These are phyloP conservation scores for Hanseniaspora sp. DNA, from an alignment of 1,139 yeast genomes.

Conservation along the genomic window DNA sequence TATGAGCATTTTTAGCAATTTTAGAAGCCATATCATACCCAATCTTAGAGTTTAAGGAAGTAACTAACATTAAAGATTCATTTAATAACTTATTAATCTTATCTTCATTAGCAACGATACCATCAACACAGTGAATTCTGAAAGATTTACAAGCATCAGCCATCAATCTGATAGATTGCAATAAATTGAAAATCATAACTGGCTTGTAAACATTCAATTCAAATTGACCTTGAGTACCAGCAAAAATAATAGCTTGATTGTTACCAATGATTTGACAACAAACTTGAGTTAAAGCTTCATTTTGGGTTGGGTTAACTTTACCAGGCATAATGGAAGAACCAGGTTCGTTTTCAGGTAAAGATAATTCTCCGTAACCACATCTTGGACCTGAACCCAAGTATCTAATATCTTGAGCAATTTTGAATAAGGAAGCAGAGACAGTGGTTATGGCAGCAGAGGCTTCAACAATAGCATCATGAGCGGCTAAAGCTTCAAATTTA, in stretches of 20 bases:
- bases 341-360: constrained; percentile 96
- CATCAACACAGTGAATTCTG: constrained; percentile 90
- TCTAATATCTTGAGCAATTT: constrained; percentile 95
- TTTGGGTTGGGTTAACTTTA: constrained; percentile 97
- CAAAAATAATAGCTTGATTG: constrained; percentile 86
- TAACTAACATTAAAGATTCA: constrained; percentile 94
- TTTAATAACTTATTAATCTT: constrained; percentile 78
- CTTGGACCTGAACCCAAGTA: constrained; percentile 98
- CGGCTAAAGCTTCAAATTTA: constrained; percentile 97
- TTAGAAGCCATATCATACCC: constrained; percentile 96
- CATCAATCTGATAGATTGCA: constrained; percentile 73
- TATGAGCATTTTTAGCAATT: constrained; percentile 97
- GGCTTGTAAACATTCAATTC: constrained; percentile 98
- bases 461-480: constrained; percentile 96
- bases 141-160: constrained; percentile 85
- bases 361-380: constrained; percentile 95
- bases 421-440: constrained; percentile 81
- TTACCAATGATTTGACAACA: constrained; percentile 97
- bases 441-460: constrained; percentile 96
- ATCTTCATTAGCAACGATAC: constrained; percentile 77
- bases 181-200: constrained; percentile 79
- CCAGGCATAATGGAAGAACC: constrained; percentile 99
- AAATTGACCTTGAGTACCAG: constrained; percentile 97
- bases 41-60: constrained; percentile 96
- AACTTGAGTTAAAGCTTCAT: constrained; percentile 97